Evolutionary conservation across 495 filamentous ascomycete genomes (phyloP).

Genomic region (Penicillium pulvis): DNA sequence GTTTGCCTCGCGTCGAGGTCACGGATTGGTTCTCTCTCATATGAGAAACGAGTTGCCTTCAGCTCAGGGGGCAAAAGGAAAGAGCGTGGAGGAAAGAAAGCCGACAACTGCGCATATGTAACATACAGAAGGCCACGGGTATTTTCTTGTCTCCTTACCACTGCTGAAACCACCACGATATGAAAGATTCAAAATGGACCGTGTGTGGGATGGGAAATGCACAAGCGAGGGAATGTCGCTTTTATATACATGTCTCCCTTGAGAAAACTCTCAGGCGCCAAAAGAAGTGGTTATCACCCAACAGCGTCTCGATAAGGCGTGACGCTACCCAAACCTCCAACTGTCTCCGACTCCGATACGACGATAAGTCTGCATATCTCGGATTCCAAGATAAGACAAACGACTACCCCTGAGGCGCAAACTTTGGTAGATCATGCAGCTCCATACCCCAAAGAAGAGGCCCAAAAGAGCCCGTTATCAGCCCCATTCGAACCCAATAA

Average conservation of each 20-base stretch:
- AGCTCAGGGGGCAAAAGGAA: not conserved
- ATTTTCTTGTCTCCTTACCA: conserved; percentile 3
- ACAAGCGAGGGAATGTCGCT: not conserved
- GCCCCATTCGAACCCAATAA: not conserved
- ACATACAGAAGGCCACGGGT: conserved; percentile 6
- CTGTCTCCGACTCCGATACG: conserved; percentile 2
- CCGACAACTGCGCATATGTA: conserved; percentile 19
- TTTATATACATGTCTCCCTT: conserved; percentile 1
- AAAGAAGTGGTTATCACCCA: conserved; percentile 18
- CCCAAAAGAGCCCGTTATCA: conserved; percentile 2
- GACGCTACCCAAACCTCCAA: conserved; percentile 17
- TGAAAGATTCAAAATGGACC: not conserved
- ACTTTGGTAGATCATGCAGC: conserved; percentile 7
- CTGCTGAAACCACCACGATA: not conserved
- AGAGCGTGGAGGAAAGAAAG: conserved; percentile 20
- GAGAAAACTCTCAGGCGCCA: conserved; percentile 1
- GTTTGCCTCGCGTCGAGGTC: conserved; percentile 5
- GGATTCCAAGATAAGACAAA: not conserved
- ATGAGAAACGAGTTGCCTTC: conserved; percentile 11
- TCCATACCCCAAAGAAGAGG: conserved; percentile 4
- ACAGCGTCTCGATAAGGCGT: conserved; percentile 24
- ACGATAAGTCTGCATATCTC: conserved; percentile 11
- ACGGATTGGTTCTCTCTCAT: conserved; percentile 13
- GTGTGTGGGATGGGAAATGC: not conserved
- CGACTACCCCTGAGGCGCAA: conserved; percentile 2